Conservation (phyloP, 768 basidiomycete species). For the Collybia sordida region DNA sequence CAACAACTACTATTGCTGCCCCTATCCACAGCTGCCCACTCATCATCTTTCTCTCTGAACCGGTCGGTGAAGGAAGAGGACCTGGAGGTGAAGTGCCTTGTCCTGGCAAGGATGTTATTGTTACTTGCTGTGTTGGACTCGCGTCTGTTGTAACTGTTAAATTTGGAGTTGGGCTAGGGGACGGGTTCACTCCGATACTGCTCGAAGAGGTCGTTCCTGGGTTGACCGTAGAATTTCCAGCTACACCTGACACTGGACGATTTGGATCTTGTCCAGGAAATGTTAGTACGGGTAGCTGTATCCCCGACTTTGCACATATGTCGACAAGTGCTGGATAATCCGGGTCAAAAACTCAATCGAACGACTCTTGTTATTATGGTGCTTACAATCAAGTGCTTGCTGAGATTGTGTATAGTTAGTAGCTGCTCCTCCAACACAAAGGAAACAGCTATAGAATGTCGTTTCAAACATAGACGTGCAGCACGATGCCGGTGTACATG, state of each 20-base stretch:
- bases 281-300: constrained; percentile 23
- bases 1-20: too few species aligned
- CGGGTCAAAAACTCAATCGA: not conserved
- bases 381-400: not conserved
- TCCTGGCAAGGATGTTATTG: too few species aligned
- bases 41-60: too few species aligned
- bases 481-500: not conserved
- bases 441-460: constrained; percentile 39
- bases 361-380: not conserved
- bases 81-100: too few species aligned
- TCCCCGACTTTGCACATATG: constrained; percentile 17
- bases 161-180: too few species aligned
- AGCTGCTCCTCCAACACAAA: constrained; percentile 29
- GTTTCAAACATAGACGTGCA: too few species aligned
- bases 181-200: too few species aligned
- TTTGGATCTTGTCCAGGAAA: constrained; percentile 31
- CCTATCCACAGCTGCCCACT: too few species aligned
- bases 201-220: too few species aligned
- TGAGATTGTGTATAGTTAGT: not conserved
- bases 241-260: constrained; percentile 21
- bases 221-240: not conserved
- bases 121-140: too few species aligned
- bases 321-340: constrained; percentile 1
- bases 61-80: too few species aligned
- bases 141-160: too few species aligned